Evolutionary conservation across 305 asterid species (phyloP).

Genomic region (Vinca major): DNA sequence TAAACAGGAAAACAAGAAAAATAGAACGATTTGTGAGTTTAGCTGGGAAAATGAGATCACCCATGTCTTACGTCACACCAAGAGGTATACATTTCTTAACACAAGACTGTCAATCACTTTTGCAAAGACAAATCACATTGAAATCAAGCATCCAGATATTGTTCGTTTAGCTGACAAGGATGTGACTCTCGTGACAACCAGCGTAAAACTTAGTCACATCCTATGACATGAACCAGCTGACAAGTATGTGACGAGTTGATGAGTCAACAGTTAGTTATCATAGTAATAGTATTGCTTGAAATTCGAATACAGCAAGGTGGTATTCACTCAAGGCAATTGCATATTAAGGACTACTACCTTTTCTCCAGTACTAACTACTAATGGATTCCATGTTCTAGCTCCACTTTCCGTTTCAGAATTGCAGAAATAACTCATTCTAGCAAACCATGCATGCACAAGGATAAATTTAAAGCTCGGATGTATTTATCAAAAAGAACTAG

Average conservation of each 20-base stretch:
- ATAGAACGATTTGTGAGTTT: not conserved
- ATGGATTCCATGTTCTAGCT: not conserved
- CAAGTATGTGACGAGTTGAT: not conserved
- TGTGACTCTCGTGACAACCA: not conserved
- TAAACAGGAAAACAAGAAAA: not conserved
- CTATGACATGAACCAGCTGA: not conserved
- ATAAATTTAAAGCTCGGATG: not conserved
- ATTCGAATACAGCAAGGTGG: not conserved
- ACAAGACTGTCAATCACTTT: not conserved
- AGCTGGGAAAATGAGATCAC: not conserved
- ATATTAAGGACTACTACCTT: not conserved
- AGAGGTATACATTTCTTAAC: not conserved
- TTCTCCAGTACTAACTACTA: not conserved
- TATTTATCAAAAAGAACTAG: not conserved
- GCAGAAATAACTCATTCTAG: not conserved
- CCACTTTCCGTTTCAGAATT: not conserved
- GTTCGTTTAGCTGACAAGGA: not conserved
- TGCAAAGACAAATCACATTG: not conserved
- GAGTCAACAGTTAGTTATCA: not conserved
- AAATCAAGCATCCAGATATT: not conserved
- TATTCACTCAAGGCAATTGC: not conserved
- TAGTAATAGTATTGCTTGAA: not conserved
- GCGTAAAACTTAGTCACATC: too few relatives aligned
- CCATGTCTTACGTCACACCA: not conserved
- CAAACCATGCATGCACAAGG: not conserved